Conservation (phyloP, 148 eudicot species). For the Camellia lanceoleosa region DNA sequence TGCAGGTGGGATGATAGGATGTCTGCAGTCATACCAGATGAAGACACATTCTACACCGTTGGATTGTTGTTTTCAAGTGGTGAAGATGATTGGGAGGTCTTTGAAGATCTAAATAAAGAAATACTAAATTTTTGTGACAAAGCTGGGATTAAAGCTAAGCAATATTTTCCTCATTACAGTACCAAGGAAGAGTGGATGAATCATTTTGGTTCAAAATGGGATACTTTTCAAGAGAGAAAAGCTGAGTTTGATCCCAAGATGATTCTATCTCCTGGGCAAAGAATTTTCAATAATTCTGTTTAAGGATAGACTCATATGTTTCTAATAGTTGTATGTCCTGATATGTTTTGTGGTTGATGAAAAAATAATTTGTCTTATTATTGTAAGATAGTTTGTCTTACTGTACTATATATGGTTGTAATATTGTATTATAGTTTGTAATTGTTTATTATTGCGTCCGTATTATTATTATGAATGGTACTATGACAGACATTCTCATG, state of each 20-base stretch:
- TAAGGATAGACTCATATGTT: no score
- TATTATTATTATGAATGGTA: no score
- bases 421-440: no score
- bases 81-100: constrained; percentile 32
- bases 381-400: no score
- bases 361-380: no score
- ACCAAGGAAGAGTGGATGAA: constrained; percentile 58
- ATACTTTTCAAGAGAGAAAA: constrained; percentile 48
- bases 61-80: constrained; percentile 66
- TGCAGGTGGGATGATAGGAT: constrained; percentile 84
- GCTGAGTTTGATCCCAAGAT: constrained; percentile 68
- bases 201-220: constrained; percentile 83
- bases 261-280: constrained; percentile 86
- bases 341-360: no score
- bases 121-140: constrained; percentile 52
- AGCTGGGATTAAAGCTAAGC: constrained; percentile 54
- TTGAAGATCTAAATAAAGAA: constrained; percentile 51
- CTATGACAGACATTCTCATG: no score
- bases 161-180: constrained; percentile 72
- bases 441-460: no score
- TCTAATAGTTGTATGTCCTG: no score
- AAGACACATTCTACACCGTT: constrained; percentile 65
- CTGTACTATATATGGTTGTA: no score
- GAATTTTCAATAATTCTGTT: constrained; percentile 42
- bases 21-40: constrained; percentile 76